Evolutionary conservation across 441 rosid species (phyloP), one percentile per base, ranked within the genome.

Genomic region (Adansonia rubrostipa): DNA sequence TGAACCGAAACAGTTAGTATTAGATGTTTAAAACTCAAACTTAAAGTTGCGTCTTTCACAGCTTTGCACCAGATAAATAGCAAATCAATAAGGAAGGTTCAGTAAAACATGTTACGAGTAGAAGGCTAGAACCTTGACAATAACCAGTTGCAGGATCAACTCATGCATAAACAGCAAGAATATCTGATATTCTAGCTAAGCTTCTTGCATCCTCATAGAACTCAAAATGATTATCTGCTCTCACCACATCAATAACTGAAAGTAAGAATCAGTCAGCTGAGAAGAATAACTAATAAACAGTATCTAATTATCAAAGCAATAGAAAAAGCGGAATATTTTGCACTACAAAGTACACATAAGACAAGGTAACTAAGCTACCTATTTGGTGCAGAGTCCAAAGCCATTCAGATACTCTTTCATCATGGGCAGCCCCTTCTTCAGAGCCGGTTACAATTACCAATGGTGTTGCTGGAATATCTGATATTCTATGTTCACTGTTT

Each of bases 141-240:
- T 96, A 96, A 78, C 99, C 71, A 77, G 96, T 93, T 71, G 92
- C 91, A 75, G 98, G 95, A 88, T 96, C 98, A 80, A 92, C 93
- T 98, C 94, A 96, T 28, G 99, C 99, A 85, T 96, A 96, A 80
- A 96, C 97, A 70, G 97, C 96, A 84, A 96, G 98, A 70, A 96
- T 93, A 84, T 96, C 99, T 0, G 97, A 94, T 97, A 96, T 95
- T 84, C 97, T 91, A 63, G 97, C 98, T 79, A 93, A 81, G 84
- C 94, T 94, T 79, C 85, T 90, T 73, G 90, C 80, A 79, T 96
- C 93, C 88, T 89, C 95, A 2, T 94, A 96, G 86, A 96, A 96
- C 82, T 91, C 94, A 76, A 96, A 95, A 89, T 95, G 95, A 84
- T 90, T 86, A 82, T 96, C 98, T 14, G 98, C 94, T 85, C 98